Percentiles rank a stretch among this genome's conserved stretches.
phyloP scores from a whole-genome alignment of 1,139 yeast species.

The Yamadazyma spencermartinsiae region DNA sequence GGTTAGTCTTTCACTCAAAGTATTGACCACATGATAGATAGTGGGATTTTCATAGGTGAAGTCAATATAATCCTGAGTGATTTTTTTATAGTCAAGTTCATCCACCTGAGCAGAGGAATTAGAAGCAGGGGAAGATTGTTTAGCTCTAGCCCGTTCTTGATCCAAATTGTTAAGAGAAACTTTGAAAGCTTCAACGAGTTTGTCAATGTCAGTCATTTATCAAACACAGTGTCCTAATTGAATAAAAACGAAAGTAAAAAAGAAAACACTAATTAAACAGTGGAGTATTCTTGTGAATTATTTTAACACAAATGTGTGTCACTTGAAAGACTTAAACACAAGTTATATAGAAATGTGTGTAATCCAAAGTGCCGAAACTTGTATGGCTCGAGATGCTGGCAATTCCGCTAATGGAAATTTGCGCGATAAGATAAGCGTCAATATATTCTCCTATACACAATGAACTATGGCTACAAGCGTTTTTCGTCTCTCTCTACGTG shows the following conservation, averaged over 20 bases:
- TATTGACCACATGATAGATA: conserved; percentile 39
- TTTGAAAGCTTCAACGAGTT: conserved; percentile 17
- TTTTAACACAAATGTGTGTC: no score
- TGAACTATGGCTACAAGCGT: no score
- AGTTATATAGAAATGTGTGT: background rate
- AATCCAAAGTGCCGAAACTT: background rate
- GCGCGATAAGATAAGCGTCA: conserved; percentile 7
- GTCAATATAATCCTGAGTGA: conserved; percentile 33
- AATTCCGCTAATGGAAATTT: conserved; percentile 7
- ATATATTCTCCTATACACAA: background rate
- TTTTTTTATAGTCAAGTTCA: conserved; percentile 10
- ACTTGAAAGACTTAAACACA: no score
- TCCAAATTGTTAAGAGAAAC: conserved; percentile 14
- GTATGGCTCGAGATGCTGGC: background rate
- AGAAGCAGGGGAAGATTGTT: background rate
- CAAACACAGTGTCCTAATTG: background rate
- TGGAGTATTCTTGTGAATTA: no score
- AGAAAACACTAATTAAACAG: background rate
- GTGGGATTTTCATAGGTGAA: conserved; percentile 45
- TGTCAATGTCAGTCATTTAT: conserved; percentile 18
- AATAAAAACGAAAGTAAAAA: background rate
- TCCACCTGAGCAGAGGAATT: background rate
- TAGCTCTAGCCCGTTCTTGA: background rate
- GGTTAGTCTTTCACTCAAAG: conserved; percentile 27
- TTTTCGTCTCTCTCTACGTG: no score